Evolutionary conservation across 257 asterid species (phyloP).

Genomic region (Solanum clarkiae): DNA sequence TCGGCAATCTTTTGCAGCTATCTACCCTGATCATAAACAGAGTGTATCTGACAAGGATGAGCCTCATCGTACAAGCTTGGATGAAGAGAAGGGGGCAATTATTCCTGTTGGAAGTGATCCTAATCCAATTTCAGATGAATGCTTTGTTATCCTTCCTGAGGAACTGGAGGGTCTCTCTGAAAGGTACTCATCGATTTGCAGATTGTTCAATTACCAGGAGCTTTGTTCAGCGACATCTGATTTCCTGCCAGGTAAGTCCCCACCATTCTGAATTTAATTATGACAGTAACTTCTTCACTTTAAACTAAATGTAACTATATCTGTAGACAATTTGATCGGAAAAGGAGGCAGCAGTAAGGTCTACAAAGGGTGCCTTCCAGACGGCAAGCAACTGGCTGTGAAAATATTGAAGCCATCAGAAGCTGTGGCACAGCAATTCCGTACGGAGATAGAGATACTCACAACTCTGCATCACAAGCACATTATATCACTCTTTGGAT

Average conservation of each 20-base stretch:
- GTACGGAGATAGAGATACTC: constrained; percentile 67
- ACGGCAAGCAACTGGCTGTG: constrained; percentile 60
- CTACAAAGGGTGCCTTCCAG: constrained; percentile 59
- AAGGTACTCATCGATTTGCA: constrained; percentile 41
- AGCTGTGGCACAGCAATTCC: constrained; percentile 53
- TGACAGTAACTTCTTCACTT: not conserved
- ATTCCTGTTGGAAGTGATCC: constrained; percentile 16
- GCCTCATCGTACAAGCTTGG: constrained; percentile 15
- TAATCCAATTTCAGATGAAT: constrained; percentile 5
- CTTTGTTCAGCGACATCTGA: constrained; percentile 57
- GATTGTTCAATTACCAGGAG: constrained; percentile 57
- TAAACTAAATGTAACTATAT: not conserved
- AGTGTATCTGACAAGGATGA: constrained; percentile 17
- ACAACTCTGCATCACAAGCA: constrained; percentile 60
- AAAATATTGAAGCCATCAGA: constrained; percentile 66
- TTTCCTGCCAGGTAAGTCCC: constrained; percentile 45
- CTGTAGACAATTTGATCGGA: constrained; percentile 69
- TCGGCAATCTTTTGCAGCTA: constrained; percentile 50
- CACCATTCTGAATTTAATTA: not conserved
- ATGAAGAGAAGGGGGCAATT: constrained; percentile 30
- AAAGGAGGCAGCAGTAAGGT: constrained; percentile 89
- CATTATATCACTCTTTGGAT: constrained; percentile 60
- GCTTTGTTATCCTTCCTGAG: constrained; percentile 15
- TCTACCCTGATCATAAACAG: constrained; percentile 63
- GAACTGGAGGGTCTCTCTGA: constrained; percentile 48